Evolutionary conservation across 2,329 filamentous ascomycete species (phyloP).

Genomic region (Xylariaceae sp.): DNA sequence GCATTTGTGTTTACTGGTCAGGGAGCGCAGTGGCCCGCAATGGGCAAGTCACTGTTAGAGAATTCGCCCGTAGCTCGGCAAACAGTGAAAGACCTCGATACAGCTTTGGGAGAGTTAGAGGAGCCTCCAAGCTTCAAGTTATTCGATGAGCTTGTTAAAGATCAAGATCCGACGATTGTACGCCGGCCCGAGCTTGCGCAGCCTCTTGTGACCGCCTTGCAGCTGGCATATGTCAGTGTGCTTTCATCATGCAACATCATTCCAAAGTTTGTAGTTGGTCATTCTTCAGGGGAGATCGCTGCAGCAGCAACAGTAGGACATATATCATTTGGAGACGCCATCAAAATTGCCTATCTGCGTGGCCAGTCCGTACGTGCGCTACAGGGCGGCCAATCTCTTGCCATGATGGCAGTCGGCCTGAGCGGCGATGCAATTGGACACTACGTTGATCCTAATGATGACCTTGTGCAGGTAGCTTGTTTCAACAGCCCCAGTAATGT

Average conservation of each 20-base stretch:
- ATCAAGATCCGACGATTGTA: constrained; percentile 6
- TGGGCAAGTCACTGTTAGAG: constrained; percentile 16
- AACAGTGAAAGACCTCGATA: constrained; percentile 18
- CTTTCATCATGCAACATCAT: constrained; percentile 13
- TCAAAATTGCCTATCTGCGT: constrained; percentile 15
- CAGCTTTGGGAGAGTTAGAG: constrained; percentile 6
- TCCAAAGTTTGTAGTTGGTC: constrained; percentile 12
- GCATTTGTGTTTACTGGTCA: constrained; percentile 24
- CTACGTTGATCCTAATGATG: constrained; percentile 5
- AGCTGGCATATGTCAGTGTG: constrained; percentile 9
- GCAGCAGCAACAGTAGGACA: constrained; percentile 13
- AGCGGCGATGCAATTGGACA: not conserved
- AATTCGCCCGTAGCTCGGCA: constrained; percentile 3
- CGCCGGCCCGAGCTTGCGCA: constrained; percentile 21
- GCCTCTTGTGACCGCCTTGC: constrained; percentile 17
- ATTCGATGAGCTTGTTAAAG: constrained; percentile 18
- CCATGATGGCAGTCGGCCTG: constrained; percentile 23
- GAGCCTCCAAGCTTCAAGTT: constrained; percentile 22
- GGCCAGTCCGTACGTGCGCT: constrained; percentile 6
- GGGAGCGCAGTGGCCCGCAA: constrained; percentile 24
- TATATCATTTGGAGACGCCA: constrained; percentile 5
- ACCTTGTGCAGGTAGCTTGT: constrained; percentile 19
- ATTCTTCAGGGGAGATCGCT: constrained; percentile 24
- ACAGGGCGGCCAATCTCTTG: not conserved
- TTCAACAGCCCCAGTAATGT: constrained; percentile 27